Percentiles rank a stretch among this genome's conserved stretches.
Evolutionary conservation across 2,329 filamentous ascomycete genomes (phyloP).

Genomic region (Erysiphe pisi): DNA sequence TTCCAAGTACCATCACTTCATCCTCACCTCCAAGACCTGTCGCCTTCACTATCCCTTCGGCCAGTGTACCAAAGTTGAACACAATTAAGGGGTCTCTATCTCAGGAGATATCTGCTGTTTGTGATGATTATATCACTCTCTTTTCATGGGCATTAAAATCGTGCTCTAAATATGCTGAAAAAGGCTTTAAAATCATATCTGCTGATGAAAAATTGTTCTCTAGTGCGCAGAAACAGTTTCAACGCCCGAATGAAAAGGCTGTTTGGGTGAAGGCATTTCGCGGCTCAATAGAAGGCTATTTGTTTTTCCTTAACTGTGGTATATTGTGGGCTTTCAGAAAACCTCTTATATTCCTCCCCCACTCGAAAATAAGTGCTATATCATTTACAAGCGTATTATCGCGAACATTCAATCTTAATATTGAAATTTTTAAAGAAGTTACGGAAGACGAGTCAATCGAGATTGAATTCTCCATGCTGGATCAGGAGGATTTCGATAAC

Average conservation of each 20-base stretch:
- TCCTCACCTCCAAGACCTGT: conserved; percentile 44
- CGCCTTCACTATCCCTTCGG: conserved; percentile 51
- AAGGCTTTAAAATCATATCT: conserved; percentile 42
- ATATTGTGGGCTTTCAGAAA: conserved; percentile 64
- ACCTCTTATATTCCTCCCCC: conserved; percentile 53
- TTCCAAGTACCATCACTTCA: neutral
- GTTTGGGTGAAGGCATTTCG: conserved; percentile 57
- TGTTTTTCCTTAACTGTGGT: conserved; percentile 56
- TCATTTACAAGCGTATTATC: conserved; percentile 58
- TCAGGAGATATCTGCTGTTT: conserved; percentile 44
- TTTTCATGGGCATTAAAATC: conserved; percentile 51
- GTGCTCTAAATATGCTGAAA: conserved; percentile 44
- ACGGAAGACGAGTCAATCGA: conserved; percentile 45
- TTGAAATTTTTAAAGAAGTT: conserved; percentile 45
- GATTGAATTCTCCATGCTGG: conserved; percentile 58
- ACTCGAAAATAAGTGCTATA: conserved; percentile 50
- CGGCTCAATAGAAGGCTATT: conserved; percentile 56
- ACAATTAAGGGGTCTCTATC: conserved; percentile 46
- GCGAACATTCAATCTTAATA: conserved; percentile 56
- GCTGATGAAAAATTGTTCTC: conserved; percentile 49
- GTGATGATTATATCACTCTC: conserved; percentile 49
- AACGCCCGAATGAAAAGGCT: conserved; percentile 50
- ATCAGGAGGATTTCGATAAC: conserved; percentile 55
- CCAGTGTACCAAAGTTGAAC: conserved; percentile 50
- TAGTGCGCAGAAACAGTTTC: conserved; percentile 47